These are phyloP conservation scores for Lasiodiplodia sp. DNA, from an alignment of 2,329 filamentous ascomycete genomes.

Conservation along the genomic window DNA sequence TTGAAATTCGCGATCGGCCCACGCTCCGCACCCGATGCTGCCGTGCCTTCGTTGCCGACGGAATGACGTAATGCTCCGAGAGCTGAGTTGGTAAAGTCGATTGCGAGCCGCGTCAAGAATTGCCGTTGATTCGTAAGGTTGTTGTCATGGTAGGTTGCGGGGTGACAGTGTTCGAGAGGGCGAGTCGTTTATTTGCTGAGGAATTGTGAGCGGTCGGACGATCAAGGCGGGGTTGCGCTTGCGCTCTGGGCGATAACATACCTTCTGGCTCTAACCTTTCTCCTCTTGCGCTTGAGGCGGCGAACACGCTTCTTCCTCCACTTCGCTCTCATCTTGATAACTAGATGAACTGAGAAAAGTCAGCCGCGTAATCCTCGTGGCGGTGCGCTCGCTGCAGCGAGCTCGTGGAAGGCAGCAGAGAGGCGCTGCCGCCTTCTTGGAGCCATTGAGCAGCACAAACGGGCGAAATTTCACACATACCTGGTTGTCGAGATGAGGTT, in stretches of 20 bases:
- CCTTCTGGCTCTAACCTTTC: conserved; percentile 99
- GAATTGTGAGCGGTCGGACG: conserved; percentile 31
- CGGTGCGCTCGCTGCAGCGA: conserved; percentile 32
- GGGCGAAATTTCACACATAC: conserved; percentile 41
- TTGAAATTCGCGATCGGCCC: not conserved
- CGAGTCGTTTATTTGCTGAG: conserved; percentile 59
- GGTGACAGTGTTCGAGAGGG: conserved; percentile 42
- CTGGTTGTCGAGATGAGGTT: conserved; percentile 53
- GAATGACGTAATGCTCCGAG: conserved; percentile 29
- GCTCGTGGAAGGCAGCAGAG: conserved; percentile 28
- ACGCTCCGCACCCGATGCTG: conserved; percentile 8
- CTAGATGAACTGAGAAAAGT: conserved; percentile 37
- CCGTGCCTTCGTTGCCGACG: conserved; percentile 23
- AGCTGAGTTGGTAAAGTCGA: conserved; percentile 14
- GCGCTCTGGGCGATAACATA: conserved; percentile 60
- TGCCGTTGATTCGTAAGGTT: conserved; percentile 11
- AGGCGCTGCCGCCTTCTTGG: conserved; percentile 28
- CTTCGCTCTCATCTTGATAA: conserved; percentile 84
- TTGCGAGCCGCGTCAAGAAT: conserved; percentile 15
- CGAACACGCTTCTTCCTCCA: conserved; percentile 99
- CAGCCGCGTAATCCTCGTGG: conserved; percentile 1
- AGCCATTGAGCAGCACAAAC: conserved; percentile 12
- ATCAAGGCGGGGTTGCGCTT: not conserved
- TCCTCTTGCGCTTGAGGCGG: conserved; percentile 99
- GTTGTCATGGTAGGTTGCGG: conserved; percentile 38